Percentiles rank a stretch among this genome's conserved stretches.
Evolutionary conservation across 1,284 basidiomycete genomes (phyloP).

Genomic region (Melampsora americana): DNA sequence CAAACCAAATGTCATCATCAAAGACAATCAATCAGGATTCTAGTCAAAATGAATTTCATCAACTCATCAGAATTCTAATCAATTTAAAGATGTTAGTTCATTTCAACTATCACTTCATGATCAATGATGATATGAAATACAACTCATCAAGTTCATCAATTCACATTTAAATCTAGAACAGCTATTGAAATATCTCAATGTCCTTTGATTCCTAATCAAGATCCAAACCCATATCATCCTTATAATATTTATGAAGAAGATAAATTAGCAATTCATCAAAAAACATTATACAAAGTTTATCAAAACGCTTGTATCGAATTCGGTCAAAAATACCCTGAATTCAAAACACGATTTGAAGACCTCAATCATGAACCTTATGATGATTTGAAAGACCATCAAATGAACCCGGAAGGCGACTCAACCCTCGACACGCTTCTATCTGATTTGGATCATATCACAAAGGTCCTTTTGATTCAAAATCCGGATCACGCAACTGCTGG

Average conservation of each 20-base stretch:
- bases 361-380: background rate
- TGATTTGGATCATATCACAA: background rate
- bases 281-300: constrained; percentile 1
- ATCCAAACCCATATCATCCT: constrained; percentile 16
- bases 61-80: background rate
- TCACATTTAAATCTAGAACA: background rate
- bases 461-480: constrained; percentile 34
- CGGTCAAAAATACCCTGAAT: background rate
- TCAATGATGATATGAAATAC: no score
- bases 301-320: background rate
- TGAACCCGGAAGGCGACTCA: background rate
- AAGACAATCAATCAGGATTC: background rate
- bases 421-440: background rate
- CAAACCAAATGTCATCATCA: background rate
- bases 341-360: background rate
- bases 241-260: background rate
- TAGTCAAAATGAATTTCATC: background rate
- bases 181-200: background rate
- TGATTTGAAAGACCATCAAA: background rate
- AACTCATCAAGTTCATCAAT: background rate
- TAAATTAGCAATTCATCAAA: constrained; percentile 26
- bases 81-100: background rate
- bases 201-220: background rate
- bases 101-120: background rate
- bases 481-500: constrained; percentile 30